Evolutionary conservation across 306 rosid species (phyloP), one percentile per base, ranked within the genome.

Genomic region (Pyrus pyrifolia): DNA sequence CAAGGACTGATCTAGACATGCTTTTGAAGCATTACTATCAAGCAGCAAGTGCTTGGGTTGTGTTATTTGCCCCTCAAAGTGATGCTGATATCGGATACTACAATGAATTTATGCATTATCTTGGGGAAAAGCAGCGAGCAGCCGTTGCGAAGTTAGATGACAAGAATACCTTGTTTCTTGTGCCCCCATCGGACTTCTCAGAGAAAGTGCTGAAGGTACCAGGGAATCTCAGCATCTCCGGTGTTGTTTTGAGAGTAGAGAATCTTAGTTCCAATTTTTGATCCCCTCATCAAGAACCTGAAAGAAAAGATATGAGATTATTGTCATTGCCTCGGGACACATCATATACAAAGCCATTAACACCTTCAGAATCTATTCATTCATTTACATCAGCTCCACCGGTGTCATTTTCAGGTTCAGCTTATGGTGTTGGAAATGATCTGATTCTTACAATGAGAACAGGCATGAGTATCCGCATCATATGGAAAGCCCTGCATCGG

Each of bases 1-100:
- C 99, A 67, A 92, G 97, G 85, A 95, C 99, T 70, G 82, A 98
- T 79, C 81, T 95, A 73, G 99, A 95, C 81, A 95, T 95, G 97
- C 99, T 95, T 76, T 84, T 97, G 51, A 89, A 92, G 90, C 99
- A 95, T 88, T 95, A 95, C 80, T 88, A 91, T 79, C 98, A 95
- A 83, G 99, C 98, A 46, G 90, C 91, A 74, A 91, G 89, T 63
- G 96, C 97, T 74, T 95, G 97, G 99, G 99, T 92, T 84, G 91
- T 95, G 77, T 95, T 92, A 84, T 95, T 95, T 83, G 96, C 91
- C 76, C 99, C 99, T 44, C 96, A 88, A 89, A 83, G 92, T 67
- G 99, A 95, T 81, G 83, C 90, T 76, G 98, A 92, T 81, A 89
- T 95, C 63, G 91, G 85, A 77, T 83, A 79, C 86, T 95, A 95